These are phyloP conservation scores for Rhizopus arrhizus DNA, from an alignment of 371 early-diverging fungal species.

Conservation along the genomic window DNA sequence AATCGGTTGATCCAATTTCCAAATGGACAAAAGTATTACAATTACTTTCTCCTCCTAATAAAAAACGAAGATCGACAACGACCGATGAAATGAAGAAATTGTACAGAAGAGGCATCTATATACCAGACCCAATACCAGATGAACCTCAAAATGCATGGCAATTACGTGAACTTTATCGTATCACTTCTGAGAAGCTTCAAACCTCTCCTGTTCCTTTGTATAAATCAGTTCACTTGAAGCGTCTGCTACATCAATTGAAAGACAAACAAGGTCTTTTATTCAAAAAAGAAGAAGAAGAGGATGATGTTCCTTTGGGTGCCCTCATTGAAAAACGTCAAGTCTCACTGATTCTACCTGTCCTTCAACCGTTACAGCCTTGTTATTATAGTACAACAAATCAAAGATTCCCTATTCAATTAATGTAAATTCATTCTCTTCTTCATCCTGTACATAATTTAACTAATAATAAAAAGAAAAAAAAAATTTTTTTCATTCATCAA, in stretches of 20 bases:
- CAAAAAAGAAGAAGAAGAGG: conserved; percentile 14
- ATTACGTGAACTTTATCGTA: conserved; percentile 21
- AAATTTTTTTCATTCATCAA: too few relatives aligned
- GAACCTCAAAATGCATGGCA: conserved; percentile 22
- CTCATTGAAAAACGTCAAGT: conserved; percentile 9
- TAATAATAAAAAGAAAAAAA: too few relatives aligned
- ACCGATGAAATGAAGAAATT: conserved; percentile 4
- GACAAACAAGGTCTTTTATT: background rate
- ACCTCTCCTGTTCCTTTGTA: conserved; percentile 17
- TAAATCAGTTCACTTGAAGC: conserved; percentile 20
- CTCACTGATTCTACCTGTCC: background rate
- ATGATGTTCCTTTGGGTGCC: conserved; percentile 18
- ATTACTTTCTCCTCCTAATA: conserved; percentile 16
- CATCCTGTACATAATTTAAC: too few relatives aligned
- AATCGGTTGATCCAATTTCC: background rate
- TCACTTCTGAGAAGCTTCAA: conserved; percentile 25
- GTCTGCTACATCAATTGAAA: conserved; percentile 10
- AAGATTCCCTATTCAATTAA: conserved; percentile 13
- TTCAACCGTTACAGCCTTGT: conserved; percentile 6
- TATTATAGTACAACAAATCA: conserved; percentile 3
- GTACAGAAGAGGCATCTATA: conserved; percentile 20
- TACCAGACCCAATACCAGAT: conserved; percentile 12
- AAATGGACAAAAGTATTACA: conserved; percentile 21
- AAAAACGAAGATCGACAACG: conserved; percentile 14
- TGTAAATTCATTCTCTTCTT: conserved; percentile 7